Evolutionary conservation across 1,284 basidiomycete genomes (phyloP).

Genomic region (Pterulicium gracile): DNA sequence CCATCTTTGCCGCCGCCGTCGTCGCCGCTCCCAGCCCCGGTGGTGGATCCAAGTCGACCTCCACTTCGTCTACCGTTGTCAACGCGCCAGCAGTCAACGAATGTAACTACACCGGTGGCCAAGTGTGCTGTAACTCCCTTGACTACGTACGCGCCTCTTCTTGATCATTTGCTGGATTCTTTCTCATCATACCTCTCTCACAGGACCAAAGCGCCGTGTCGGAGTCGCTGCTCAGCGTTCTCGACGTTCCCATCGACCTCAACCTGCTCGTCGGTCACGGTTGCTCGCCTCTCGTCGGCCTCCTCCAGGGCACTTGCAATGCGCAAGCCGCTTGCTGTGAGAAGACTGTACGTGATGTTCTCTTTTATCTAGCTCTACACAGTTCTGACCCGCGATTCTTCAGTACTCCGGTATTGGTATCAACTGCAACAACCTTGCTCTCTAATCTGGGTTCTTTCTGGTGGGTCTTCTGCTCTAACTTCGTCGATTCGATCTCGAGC

Average conservation of each 20-base stretch:
- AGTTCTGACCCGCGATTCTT: background rate
- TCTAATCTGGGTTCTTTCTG: too few relatives aligned
- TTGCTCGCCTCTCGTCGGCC: background rate
- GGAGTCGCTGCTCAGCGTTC: background rate
- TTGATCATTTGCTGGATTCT: background rate
- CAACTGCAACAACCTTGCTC: conserved; percentile 3
- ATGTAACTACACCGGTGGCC: background rate
- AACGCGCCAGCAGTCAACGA: background rate
- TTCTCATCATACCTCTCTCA: background rate
- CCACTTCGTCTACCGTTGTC: background rate
- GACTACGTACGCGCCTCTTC: background rate
- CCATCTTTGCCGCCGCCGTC: background rate
- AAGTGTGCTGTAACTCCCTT: conserved; percentile 1
- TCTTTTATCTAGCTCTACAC: background rate
- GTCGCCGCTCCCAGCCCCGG: background rate
- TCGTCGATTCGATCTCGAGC: too few relatives aligned
- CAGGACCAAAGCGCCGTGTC: background rate
- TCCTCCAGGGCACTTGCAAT: background rate
- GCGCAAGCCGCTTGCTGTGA: conserved; percentile 1
- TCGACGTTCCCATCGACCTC: background rate
- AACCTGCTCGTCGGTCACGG: conserved; percentile 1
- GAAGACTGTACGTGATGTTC: background rate
- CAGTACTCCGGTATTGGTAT: conserved; percentile 1
- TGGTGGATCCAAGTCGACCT: background rate
- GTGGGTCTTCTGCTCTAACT: too few relatives aligned